Base-by-base conservation (phyloP, 148 eudicot genomes). In the Heliamphora exappendiculata region DNA sequence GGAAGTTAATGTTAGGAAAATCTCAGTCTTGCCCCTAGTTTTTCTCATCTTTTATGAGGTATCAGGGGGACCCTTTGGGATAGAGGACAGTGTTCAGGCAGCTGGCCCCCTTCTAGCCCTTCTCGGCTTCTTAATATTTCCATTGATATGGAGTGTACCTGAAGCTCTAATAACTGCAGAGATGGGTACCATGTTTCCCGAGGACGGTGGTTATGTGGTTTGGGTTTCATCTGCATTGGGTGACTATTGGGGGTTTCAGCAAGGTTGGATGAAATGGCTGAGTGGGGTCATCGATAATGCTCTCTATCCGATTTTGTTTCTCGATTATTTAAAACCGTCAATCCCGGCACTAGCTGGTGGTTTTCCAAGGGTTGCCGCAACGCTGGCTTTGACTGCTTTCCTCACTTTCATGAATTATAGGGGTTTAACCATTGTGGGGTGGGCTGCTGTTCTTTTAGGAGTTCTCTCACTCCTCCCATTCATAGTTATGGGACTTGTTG, bases 111-210 rank as follows among this genome's bases (percentile, higher is more conserved):
- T 76, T 66, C 60, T 76, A 50, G 72, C 78, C 60, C 55, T 76
- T 31, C 9, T 76, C 5, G 78, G 78, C 16, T 76, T 76, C 20
- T 22, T 76, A 13, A 47, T 65, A 2, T 76, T 76, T 14, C 78
- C 78, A 0, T 31, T 76, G 11, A 65, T 76, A 49, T 76, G 78
- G 78, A 76, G 78, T 66, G 49, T 76, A 6, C 78, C 78, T 4
- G 78, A 76, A 66, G 78, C 78, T 63, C 59, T 76, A 33, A 76
- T 76, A 24, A 76, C 78, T 12, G 78, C 78, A 8, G 78, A 76
- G 34, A 64, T 76, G 71, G 60, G 78, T n/a, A 76, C 78, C 78
- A 76, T 76, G 78, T 76, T 76, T 24, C 78, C 78, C 1, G 78
- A 76, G 20, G 62, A 66, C 12, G 72, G 72, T 60, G 78, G 78